Evolutionary conservation across 108 stramenopile species (phyloP).

Genomic region (Nannochloropsis gaditana): DNA sequence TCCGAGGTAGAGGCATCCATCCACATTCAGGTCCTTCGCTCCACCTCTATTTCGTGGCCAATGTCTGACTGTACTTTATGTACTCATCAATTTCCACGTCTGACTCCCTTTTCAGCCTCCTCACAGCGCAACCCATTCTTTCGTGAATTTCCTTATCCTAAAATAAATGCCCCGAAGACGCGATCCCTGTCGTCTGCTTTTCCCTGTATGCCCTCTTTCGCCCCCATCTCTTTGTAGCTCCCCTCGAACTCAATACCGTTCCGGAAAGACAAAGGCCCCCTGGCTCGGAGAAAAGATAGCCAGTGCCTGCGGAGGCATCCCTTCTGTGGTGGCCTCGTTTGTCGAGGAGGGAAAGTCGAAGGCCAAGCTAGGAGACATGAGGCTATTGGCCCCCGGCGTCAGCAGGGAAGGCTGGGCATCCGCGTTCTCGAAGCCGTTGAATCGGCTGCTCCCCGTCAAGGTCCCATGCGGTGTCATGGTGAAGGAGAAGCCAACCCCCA

Average conservation of each 20-base stretch:
- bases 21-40: no score
- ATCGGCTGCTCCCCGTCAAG: background rate
- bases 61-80: no score
- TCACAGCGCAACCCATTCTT: no score
- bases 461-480: constrained; percentile 6
- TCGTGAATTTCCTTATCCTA: no score
- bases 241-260: background rate
- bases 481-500: background rate
- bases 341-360: background rate
- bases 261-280: background rate
- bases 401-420: background rate
- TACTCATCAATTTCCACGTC: no score
- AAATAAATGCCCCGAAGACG: no score
- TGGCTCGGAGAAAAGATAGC: constrained; percentile 10
- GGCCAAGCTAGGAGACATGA: background rate
- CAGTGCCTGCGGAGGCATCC: background rate
- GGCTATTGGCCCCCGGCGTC: background rate
- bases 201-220: no score
- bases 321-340: background rate
- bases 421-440: constrained; percentile 13
- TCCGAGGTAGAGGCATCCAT: no score
- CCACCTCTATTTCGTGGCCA: no score
- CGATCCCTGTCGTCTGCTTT: no score
- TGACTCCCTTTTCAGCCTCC: no score
- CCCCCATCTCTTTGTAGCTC: no score